Percentiles rank a stretch among this genome's conserved stretches.
Evolutionary conservation across 768 basidiomycete genomes (phyloP).

Genomic region (Suillus placidus): DNA sequence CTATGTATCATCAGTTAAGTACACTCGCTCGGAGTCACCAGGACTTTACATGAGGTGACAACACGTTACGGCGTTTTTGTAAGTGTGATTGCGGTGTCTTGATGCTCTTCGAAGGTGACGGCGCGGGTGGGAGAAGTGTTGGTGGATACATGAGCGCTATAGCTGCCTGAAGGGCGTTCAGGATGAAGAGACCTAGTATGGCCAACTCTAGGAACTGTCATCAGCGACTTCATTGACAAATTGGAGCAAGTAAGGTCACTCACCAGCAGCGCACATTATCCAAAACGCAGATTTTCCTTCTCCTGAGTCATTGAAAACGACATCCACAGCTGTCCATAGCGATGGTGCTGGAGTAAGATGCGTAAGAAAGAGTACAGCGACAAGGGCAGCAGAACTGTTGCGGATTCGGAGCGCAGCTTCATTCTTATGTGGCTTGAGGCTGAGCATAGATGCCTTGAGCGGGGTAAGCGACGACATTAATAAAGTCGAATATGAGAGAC

Average conservation of each 20-base stretch:
- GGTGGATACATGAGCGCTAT: constrained; percentile 41
- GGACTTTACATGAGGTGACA: constrained; percentile 19
- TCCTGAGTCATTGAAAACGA: constrained; percentile 27
- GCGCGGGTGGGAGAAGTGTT: constrained; percentile 31
- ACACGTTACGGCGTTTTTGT: constrained; percentile 29
- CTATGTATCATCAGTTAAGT: constrained; percentile 11
- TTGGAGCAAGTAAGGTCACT: constrained; percentile 5
- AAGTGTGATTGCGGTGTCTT: constrained; percentile 25
- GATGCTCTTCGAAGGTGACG: constrained; percentile 24
- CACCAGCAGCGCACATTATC: constrained; percentile 36
- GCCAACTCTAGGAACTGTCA: constrained; percentile 30
- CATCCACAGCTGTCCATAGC: constrained; percentile 36
- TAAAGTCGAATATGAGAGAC: background rate
- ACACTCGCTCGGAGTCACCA: no score
- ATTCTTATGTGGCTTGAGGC: constrained; percentile 36
- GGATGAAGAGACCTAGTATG: constrained; percentile 30
- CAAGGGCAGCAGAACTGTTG: constrained; percentile 38
- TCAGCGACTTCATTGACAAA: background rate
- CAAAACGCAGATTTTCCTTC: constrained; percentile 17
- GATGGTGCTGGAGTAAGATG: constrained; percentile 42
- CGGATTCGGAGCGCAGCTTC: constrained; percentile 44
- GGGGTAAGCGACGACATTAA: constrained; percentile 5
- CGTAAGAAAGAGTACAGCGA: constrained; percentile 37
- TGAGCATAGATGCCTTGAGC: constrained; percentile 3
- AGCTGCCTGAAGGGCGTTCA: constrained; percentile 40